Percentiles rank a stretch among this genome's conserved stretches.
phyloP scores from a whole-genome alignment of 306 rosid species.

The Medicago lupulina region DNA sequence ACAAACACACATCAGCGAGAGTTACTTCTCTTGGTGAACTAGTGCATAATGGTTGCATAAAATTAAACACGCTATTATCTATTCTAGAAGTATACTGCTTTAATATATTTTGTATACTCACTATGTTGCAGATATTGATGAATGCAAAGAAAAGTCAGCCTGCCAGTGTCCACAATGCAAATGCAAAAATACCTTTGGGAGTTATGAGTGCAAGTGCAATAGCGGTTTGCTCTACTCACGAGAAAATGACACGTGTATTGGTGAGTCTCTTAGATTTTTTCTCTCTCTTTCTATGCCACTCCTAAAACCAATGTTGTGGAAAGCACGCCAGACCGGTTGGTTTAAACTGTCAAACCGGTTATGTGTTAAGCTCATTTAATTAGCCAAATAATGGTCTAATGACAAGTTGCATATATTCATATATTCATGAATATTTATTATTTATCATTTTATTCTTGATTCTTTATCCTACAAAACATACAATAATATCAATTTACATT shows the following conservation, averaged over 20 bases:
- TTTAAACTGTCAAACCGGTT: neutral
- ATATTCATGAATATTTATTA: neutral
- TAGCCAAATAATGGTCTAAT: neutral
- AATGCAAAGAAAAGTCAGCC: constrained; percentile 74
- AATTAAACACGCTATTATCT: constrained; percentile 5
- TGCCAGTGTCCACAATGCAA: constrained; percentile 89
- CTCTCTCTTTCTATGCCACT: constrained; percentile 32
- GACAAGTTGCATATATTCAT: neutral
- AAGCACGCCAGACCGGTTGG: no score
- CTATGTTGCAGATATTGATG: constrained; percentile 74
- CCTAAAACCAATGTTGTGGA: constrained; percentile 1
- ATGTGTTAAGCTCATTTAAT: no score
- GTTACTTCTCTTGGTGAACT: constrained; percentile 6
- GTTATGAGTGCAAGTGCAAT: constrained; percentile 84
- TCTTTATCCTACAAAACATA: neutral
- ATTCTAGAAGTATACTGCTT: neutral
- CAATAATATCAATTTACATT: neutral
- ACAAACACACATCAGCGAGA: neutral
- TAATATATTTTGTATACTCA: constrained; percentile 30
- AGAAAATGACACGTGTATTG: constrained; percentile 76
- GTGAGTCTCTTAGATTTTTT: constrained; percentile 50
- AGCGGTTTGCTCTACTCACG: constrained; percentile 72
- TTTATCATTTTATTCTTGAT: no score
- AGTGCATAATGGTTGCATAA: neutral
- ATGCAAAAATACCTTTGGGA: constrained; percentile 88